Percentiles rank a stretch among this genome's conserved stretches.
These are phyloP conservation scores for Sechiopsis laciniata DNA, from an alignment of 306 rosid genomes.

Conservation along the genomic window DNA sequence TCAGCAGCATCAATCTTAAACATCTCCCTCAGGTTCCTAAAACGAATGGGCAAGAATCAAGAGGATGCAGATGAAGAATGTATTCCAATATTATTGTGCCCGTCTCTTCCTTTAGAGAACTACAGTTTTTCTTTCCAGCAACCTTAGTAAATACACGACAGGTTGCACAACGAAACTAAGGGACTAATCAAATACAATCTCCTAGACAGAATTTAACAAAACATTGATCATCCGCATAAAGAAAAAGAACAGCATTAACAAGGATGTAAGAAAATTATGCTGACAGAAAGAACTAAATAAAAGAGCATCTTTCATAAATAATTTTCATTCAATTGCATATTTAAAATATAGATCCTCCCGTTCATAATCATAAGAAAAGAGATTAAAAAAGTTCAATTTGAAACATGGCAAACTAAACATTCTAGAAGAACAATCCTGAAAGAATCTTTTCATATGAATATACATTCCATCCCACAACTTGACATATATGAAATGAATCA, in stretches of 20 bases:
- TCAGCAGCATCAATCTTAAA: slow-evolving; percentile 99
- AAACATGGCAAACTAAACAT: background rate
- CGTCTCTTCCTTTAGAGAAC: background rate
- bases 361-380: background rate
- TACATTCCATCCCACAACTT: slow-evolving; percentile 7
- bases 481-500: background rate
- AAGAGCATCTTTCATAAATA: background rate
- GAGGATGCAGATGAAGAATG: slow-evolving; percentile 5
- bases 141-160: slow-evolving; percentile 10
- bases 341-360: slow-evolving; percentile 2
- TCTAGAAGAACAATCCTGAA: background rate
- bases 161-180: background rate
- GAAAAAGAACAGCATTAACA: background rate
- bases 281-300: background rate
- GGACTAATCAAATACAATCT: background rate
- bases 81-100: background rate
- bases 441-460: slow-evolving; percentile 6
- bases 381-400: background rate
- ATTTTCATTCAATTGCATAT: background rate
- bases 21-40: slow-evolving; percentile 91
- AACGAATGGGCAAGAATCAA: slow-evolving; percentile 12
- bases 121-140: background rate
- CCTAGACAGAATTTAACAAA: background rate
- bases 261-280: background rate
- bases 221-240: background rate